Conservation (phyloP, 2,329 filamentous ascomycete genomes). For the Ophiostoma sp. region DNA sequence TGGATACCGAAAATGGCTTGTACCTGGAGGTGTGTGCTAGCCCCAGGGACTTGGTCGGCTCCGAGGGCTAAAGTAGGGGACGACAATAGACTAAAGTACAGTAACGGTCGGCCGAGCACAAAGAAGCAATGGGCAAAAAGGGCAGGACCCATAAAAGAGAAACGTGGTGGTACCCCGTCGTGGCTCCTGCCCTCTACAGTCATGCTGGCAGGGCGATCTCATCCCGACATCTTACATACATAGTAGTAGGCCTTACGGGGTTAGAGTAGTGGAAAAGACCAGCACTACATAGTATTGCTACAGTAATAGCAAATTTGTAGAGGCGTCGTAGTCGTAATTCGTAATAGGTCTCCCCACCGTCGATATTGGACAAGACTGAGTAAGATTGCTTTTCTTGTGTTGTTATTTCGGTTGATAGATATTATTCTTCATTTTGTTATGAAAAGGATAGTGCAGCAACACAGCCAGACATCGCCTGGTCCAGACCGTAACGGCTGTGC, state of each 20-base stretch:
- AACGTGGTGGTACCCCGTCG: conserved; percentile 1
- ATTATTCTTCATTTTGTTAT: neutral
- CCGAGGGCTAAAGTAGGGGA: neutral
- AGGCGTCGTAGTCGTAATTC: conserved; percentile 11
- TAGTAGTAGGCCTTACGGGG: neutral
- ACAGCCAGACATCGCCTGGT: neutral
- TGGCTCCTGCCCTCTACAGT: neutral
- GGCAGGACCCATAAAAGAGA: neutral
- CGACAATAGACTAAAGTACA: neutral
- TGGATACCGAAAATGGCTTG: neutral
- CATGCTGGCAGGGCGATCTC: conserved; percentile 1
- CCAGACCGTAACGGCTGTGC: neutral
- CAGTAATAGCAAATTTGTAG: neutral
- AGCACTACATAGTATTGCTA: neutral
- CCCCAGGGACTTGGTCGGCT: no score
- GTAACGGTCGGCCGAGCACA: neutral
- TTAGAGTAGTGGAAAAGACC: neutral
- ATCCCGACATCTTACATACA: neutral
- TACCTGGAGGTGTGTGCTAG: no score
- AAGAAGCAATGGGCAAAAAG: neutral
- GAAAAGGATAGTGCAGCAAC: neutral
- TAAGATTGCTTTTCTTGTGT: conserved; percentile 10
- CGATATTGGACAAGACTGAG: neutral
- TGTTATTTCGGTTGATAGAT: conserved; percentile 6
- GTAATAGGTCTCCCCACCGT: conserved; percentile 4